These are phyloP conservation scores for Platanus orientalis DNA, from an alignment of 164 flowering plant species.

Conservation along the genomic window DNA sequence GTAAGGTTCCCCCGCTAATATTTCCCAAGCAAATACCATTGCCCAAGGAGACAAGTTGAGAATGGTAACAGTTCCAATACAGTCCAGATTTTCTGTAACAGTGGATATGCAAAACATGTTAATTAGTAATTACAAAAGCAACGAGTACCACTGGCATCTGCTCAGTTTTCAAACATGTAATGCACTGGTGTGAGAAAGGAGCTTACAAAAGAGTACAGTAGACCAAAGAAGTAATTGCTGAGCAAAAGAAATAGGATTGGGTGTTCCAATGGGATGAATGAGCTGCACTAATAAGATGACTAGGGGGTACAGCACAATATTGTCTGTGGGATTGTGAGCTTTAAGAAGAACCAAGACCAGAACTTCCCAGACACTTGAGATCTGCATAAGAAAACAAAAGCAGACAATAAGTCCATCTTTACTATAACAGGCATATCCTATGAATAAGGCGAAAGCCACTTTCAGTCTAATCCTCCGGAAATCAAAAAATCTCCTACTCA, in stretches of 20 bases:
- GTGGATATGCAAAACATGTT: slow-evolving; percentile 98
- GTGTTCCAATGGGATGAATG: slow-evolving; percentile 72
- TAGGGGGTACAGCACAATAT: slow-evolving; percentile 79
- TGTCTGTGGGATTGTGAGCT: slow-evolving; percentile 82
- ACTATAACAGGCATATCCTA: neutral
- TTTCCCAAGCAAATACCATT: slow-evolving; percentile 98
- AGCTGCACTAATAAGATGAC: slow-evolving; percentile 73
- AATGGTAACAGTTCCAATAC: slow-evolving; percentile 64
- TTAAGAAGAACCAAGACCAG: slow-evolving; percentile 68
- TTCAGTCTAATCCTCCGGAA: too few relatives aligned
- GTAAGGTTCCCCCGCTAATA: slow-evolving; percentile 98
- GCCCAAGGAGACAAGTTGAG: slow-evolving; percentile 83
- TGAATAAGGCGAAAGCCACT: neutral
- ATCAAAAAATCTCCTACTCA: too few relatives aligned
- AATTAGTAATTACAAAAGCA: slow-evolving; percentile 87
- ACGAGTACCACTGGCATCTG: slow-evolving; percentile 50
- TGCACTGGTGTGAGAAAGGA: slow-evolving; percentile 65
- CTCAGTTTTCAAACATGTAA: slow-evolving; percentile 60
- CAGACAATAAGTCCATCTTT: slow-evolving; percentile 8
- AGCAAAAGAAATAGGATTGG: slow-evolving; percentile 59
- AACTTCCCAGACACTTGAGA: slow-evolving; percentile 59
- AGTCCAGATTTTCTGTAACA: slow-evolving; percentile 89
- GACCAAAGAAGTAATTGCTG: slow-evolving; percentile 73
- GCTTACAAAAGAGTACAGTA: slow-evolving; percentile 56
- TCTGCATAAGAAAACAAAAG: slow-evolving; percentile 35